Percentiles rank a stretch among this genome's conserved stretches.
phyloP scores from a whole-genome alignment of 352 stramenopile species.

The Phytophthora tubulina region DNA sequence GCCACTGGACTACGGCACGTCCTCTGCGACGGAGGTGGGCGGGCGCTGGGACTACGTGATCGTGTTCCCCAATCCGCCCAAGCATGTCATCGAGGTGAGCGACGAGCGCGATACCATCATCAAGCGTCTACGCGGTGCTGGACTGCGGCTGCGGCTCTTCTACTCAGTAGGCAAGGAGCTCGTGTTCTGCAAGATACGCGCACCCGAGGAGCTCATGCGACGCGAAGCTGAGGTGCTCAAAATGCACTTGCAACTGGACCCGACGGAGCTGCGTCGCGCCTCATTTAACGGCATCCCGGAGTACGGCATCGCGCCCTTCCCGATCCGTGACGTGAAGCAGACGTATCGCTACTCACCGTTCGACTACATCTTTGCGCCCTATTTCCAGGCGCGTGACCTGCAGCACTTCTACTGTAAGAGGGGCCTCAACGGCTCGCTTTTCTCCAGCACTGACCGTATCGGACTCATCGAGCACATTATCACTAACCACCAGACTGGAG shows the following conservation, averaged over 20 bases:
- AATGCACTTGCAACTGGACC: conserved; percentile 80
- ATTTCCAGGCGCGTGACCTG: conserved; percentile 72
- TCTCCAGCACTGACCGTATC: conserved; percentile 81
- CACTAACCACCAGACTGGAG: conserved; percentile 72
- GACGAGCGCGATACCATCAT: conserved; percentile 85
- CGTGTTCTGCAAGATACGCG: conserved; percentile 88
- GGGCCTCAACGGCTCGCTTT: conserved; percentile 69
- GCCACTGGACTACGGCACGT: conserved; percentile 63
- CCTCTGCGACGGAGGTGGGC: conserved; percentile 32
- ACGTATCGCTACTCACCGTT: conserved; percentile 81
- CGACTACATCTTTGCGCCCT: conserved; percentile 88
- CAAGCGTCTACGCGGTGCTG: conserved; percentile 64
- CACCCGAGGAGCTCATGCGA: conserved; percentile 76
- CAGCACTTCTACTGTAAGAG: conserved; percentile 80
- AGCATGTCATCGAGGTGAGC: conserved; percentile 63
- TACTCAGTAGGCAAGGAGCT: conserved; percentile 73
- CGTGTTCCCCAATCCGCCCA: conserved; percentile 82
- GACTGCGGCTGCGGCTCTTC: conserved; percentile 80
- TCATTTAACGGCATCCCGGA: conserved; percentile 75
- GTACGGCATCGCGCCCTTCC: conserved; percentile 82
- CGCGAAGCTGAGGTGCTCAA: conserved; percentile 75
- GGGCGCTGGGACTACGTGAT: conserved; percentile 88
- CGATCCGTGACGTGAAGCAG: conserved; percentile 84
- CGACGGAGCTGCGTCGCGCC: conserved; percentile 64
- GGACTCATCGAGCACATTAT: conserved; percentile 88